These are phyloP conservation scores for Fragilaria radians DNA, from an alignment of 108 stramenopile species.

Conservation along the genomic window DNA sequence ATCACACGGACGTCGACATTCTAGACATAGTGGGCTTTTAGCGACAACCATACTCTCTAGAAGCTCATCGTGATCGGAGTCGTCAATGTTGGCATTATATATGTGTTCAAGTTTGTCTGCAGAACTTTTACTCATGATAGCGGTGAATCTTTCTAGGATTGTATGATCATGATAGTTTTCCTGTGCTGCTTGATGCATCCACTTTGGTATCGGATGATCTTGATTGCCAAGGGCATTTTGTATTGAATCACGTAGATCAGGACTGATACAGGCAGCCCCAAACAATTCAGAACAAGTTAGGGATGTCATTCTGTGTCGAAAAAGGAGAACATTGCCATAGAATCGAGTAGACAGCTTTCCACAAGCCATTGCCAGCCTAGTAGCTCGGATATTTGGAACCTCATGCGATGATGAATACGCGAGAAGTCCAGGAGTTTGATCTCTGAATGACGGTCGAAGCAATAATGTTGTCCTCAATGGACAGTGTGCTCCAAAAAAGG, in stretches of 20 bases:
- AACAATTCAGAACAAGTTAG: slow-evolving; percentile 11
- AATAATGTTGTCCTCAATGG: not conserved
- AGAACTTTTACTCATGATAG: slow-evolving; percentile 42
- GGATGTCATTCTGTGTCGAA: slow-evolving; percentile 9
- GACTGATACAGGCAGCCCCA: slow-evolving; percentile 27
- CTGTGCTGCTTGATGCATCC: slow-evolving; percentile 59
- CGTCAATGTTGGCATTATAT: slow-evolving; percentile 4
- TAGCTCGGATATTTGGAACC: slow-evolving; percentile 58
- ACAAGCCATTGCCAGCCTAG: slow-evolving; percentile 77
- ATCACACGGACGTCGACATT: slow-evolving; percentile 61
- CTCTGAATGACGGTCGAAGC: not conserved
- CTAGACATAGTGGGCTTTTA: slow-evolving; percentile 55
- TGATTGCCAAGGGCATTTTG: not conserved
- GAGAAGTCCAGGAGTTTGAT: not conserved
- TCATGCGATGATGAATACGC: not conserved
- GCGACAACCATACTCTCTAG: slow-evolving; percentile 37
- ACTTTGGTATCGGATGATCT: slow-evolving; percentile 21
- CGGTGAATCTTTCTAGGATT: slow-evolving; percentile 30
- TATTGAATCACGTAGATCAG: slow-evolving; percentile 48
- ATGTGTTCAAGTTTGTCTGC: slow-evolving; percentile 1
- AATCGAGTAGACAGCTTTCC: slow-evolving; percentile 57
- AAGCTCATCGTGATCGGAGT: not conserved
- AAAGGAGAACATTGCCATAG: slow-evolving; percentile 44
- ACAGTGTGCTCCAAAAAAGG: not conserved
- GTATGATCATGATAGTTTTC: slow-evolving; percentile 71